Percentiles rank a stretch among this genome's conserved stretches.
phyloP scores from a whole-genome alignment of 2,329 filamentous ascomycete genomes.

The Mycosphaerella sp. region DNA sequence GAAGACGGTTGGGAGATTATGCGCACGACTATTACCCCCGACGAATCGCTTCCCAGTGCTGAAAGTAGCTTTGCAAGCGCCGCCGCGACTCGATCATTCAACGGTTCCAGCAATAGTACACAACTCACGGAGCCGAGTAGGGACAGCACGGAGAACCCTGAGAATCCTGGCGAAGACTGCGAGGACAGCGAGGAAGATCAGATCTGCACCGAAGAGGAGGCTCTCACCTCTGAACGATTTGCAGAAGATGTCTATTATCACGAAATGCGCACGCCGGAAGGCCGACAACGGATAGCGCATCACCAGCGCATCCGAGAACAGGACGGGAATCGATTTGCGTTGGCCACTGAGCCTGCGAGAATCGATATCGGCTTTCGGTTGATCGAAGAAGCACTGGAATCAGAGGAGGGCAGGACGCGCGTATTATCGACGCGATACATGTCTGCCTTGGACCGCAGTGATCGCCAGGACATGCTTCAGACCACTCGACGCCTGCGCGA shows the following conservation, averaged over 20 bases:
- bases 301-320: constrained; percentile 32
- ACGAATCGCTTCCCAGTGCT: constrained; percentile 71
- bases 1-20: constrained; percentile 70
- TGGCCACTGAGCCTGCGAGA: constrained; percentile 19
- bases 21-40: constrained; percentile 70
- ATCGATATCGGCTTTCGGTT: constrained; percentile 32
- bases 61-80: constrained; percentile 76
- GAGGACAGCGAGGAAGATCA: constrained; percentile 38
- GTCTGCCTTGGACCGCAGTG: constrained; percentile 6
- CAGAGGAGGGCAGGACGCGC: constrained; percentile 26
- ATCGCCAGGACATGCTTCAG: constrained; percentile 11
- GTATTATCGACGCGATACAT: constrained; percentile 20
- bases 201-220: constrained; percentile 28
- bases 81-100: constrained; percentile 48
- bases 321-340: constrained; percentile 27
- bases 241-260: constrained; percentile 29
- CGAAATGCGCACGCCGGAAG: constrained; percentile 25
- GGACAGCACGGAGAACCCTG: constrained; percentile 32
- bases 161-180: constrained; percentile 37
- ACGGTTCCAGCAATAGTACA: constrained; percentile 28
- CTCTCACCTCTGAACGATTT: constrained; percentile 23
- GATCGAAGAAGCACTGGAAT: constrained; percentile 30
- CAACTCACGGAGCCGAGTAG: constrained; percentile 32
- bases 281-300: constrained; percentile 24
- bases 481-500: constrained; percentile 1